Evolutionary conservation across 768 basidiomycete species (phyloP).

Genomic region (Chalciporus pseudorubinellus): DNA sequence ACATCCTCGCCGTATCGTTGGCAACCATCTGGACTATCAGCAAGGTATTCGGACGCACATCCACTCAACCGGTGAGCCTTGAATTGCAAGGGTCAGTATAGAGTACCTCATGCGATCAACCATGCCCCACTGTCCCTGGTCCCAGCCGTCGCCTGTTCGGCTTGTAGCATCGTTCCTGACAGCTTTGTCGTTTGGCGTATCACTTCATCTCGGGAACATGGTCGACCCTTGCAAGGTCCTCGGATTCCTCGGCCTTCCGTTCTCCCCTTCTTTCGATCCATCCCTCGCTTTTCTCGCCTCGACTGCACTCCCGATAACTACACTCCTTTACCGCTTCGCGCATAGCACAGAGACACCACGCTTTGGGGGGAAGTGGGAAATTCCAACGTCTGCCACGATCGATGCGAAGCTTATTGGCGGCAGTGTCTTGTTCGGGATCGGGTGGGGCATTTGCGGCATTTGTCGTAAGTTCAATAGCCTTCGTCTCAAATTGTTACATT

Average conservation of each 20-base stretch:
- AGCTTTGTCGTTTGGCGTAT: constrained; percentile 50
- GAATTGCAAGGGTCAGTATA: no score
- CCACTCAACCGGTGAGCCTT: background rate
- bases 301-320: constrained; percentile 48
- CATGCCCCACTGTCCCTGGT: no score
- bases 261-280: constrained; percentile 51
- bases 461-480: constrained; percentile 48
- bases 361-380: constrained; percentile 45
- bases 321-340: constrained; percentile 43
- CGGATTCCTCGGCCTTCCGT: constrained; percentile 51
- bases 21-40: background rate
- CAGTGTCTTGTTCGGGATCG: constrained; percentile 56
- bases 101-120: background rate
- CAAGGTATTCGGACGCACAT: background rate
- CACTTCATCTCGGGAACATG: constrained; percentile 53
- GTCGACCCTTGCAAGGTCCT: constrained; percentile 48
- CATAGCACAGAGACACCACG: constrained; percentile 34
- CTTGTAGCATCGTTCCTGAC: constrained; percentile 42
- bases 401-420: constrained; percentile 49
- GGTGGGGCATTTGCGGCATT: constrained; percentile 60
- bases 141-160: constrained; percentile 28
- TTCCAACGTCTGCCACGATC: constrained; percentile 40
- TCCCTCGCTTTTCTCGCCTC: constrained; percentile 53
- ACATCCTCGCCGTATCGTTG: constrained; percentile 23
- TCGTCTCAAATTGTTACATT: background rate